Evolutionary conservation across 2,329 filamentous ascomycete genomes (phyloP).

Genomic region (Fusarium citri): DNA sequence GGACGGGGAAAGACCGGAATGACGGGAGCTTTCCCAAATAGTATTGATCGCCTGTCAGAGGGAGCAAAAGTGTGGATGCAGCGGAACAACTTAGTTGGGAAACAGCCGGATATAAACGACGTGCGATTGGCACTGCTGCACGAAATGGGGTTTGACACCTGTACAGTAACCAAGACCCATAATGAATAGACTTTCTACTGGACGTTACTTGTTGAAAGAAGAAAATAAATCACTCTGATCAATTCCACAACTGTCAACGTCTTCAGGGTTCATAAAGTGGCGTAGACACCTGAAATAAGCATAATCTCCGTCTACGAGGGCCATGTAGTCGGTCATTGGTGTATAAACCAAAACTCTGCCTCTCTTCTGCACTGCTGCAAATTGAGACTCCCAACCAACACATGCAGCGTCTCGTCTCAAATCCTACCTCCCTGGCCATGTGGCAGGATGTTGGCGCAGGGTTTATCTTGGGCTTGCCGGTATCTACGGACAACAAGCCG

Average conservation of each 20-base stretch:
- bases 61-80: not conserved
- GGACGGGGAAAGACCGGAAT: not conserved
- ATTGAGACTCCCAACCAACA: conserved; percentile 2
- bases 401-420: conserved; percentile 16
- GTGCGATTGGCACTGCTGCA: not conserved
- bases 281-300: not conserved
- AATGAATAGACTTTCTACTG: not conserved
- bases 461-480: not conserved
- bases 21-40: not conserved
- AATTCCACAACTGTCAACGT: not conserved
- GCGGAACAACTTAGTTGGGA: not conserved
- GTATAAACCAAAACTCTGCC: conserved; percentile 1
- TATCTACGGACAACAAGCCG: conserved; percentile 1
- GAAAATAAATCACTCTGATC: accelerated
- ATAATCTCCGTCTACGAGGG: not conserved
- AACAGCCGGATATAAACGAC: not conserved
- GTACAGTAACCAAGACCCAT: not conserved
- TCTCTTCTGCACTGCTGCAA: not conserved
- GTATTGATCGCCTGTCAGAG: not conserved
- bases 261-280: not conserved
- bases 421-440: not conserved
- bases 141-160: not conserved
- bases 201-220: not conserved
- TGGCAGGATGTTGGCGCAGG: conserved; percentile 15
- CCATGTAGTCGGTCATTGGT: conserved; percentile 8